A percentile compares a stretch with the other conserved stretches of the same genome.
Evolutionary conservation across 2,329 filamentous ascomycete species (phyloP).

Genomic region (Ophiocordyceps robertsii): DNA sequence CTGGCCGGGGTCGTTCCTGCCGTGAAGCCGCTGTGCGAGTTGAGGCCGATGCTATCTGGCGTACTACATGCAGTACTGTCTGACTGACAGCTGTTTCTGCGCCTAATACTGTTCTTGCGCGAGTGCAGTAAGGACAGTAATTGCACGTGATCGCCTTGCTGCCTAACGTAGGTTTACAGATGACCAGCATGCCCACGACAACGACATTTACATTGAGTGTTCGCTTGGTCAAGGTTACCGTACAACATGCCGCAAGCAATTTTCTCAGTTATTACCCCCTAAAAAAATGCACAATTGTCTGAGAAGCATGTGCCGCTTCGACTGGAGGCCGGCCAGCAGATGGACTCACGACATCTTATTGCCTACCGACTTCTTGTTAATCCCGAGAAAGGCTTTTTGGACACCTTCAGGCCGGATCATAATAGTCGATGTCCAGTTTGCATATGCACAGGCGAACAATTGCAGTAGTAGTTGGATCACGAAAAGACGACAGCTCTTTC

Average conservation of each 20-base stretch:
- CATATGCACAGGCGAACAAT: background rate
- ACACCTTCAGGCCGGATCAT: background rate
- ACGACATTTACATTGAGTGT: no score
- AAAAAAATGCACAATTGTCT: background rate
- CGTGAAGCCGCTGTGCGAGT: background rate
- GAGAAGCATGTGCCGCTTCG: conserved; percentile 1
- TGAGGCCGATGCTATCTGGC: background rate
- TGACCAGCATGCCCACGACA: no score
- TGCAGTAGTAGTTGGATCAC: background rate
- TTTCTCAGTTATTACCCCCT: background rate
- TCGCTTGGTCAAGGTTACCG: no score
- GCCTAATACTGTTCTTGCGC: background rate
- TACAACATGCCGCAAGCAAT: conserved; percentile 1
- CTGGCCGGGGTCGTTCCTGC: background rate
- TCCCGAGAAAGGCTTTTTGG: background rate
- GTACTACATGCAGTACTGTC: background rate
- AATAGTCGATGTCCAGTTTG: background rate
- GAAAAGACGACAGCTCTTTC: background rate
- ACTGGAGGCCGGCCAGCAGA: conserved; percentile 1
- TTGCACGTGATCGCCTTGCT: background rate
- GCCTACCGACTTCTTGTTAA: conserved; percentile 1
- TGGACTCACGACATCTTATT: conserved; percentile 1
- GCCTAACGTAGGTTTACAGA: background rate
- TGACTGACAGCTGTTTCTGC: background rate
- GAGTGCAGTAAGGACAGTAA: background rate